These are phyloP conservation scores for Colletotrichum ledebouriae DNA, from an alignment of 2,329 filamentous ascomycete species.

Conservation along the genomic window DNA sequence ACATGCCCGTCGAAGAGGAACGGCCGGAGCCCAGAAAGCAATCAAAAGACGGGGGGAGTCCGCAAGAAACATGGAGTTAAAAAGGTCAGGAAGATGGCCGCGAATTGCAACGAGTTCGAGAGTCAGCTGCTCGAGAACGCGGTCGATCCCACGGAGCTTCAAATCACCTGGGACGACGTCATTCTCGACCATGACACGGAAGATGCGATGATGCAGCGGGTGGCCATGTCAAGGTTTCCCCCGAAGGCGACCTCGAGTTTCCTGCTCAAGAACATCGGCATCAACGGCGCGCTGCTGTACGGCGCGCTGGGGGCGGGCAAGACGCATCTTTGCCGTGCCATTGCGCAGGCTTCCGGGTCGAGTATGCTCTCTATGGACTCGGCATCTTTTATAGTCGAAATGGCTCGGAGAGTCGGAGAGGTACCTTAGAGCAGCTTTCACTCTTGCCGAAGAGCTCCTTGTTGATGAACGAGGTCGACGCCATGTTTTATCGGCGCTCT, in stretches of 20 bases:
- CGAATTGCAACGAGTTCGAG: neutral
- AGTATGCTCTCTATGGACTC: slow-evolving; percentile 45
- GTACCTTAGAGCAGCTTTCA: slow-evolving; percentile 47
- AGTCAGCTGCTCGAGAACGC: neutral
- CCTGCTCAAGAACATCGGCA: slow-evolving; percentile 4
- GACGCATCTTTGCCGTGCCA: slow-evolving; percentile 44
- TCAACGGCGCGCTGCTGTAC: slow-evolving; percentile 47
- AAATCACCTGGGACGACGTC: neutral
- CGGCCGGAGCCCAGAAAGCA: too few species aligned
- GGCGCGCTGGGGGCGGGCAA: slow-evolving; percentile 51
- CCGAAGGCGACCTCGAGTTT: neutral
- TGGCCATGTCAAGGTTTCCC: neutral
- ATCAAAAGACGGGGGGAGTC: too few species aligned
- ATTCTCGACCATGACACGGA: neutral
- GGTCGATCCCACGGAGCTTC: neutral
- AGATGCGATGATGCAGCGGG: neutral
- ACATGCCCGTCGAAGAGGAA: neutral
- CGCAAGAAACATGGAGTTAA: neutral
- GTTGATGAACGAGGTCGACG: slow-evolving; percentile 49
- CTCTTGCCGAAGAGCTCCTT: slow-evolving; percentile 46
- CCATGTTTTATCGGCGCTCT: slow-evolving; percentile 40
- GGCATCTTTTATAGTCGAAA: slow-evolving; percentile 36
- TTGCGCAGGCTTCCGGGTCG: slow-evolving; percentile 43
- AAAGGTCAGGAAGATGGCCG: neutral
- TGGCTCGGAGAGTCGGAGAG: slow-evolving; percentile 48